Conservation (phyloP, 2,329 filamentous ascomycete species). For the Fusarium palustre region DNA sequence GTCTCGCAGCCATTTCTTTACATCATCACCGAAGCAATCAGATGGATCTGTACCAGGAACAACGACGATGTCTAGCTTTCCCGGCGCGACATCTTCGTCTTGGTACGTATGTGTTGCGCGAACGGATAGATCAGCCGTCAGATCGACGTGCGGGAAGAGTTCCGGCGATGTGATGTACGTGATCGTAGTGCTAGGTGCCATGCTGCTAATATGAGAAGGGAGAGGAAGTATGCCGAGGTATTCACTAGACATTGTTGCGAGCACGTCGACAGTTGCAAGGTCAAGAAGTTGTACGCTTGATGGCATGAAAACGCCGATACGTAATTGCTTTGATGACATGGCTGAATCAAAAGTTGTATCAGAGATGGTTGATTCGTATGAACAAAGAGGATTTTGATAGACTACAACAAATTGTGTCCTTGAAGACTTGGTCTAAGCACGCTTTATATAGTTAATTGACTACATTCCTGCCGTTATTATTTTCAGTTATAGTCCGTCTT, state of each 20-base stretch:
- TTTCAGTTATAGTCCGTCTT: conserved; percentile 1
- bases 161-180: conserved; percentile 59
- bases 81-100: conserved; percentile 61
- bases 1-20: conserved; percentile 56
- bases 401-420: not conserved
- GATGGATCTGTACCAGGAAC: conserved; percentile 63
- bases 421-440: not conserved
- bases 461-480: not conserved
- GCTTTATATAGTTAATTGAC: conserved; percentile 5
- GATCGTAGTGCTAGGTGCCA: conserved; percentile 59
- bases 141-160: conserved; percentile 52
- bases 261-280: conserved; percentile 62
- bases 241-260: conserved; percentile 59
- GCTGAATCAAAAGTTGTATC: not conserved
- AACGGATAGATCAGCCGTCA: conserved; percentile 57
- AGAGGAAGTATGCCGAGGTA: conserved; percentile 55
- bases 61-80: conserved; percentile 62
- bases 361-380: not conserved
- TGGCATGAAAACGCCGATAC: conserved; percentile 65
- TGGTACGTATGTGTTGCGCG: conserved; percentile 58
- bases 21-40: conserved; percentile 48
- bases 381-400: not conserved
- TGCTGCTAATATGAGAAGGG: conserved; percentile 53
- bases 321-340: conserved; percentile 48
- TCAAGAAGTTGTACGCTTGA: conserved; percentile 62